These are phyloP conservation scores for Kokia cookei DNA, from an alignment of 441 rosid genomes.

Conservation along the genomic window DNA sequence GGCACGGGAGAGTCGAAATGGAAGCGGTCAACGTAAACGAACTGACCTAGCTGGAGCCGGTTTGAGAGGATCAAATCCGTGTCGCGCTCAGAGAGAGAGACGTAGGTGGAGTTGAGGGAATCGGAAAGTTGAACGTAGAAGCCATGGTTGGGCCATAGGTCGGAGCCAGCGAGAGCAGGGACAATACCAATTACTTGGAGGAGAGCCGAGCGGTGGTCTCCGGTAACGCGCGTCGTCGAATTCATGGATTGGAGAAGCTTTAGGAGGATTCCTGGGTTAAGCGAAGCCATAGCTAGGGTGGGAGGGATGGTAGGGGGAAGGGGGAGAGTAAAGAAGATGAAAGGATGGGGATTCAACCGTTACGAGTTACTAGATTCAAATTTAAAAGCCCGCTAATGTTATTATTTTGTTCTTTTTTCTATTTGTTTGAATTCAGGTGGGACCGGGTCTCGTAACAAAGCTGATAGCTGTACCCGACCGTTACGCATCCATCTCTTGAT, in stretches of 20 bases:
- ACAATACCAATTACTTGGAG: conserved; percentile 87
- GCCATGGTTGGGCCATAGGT: conserved; percentile 87
- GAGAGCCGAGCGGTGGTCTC: conserved; percentile 84
- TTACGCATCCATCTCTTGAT: background rate
- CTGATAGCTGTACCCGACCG: background rate
- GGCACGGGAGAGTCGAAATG: conserved; percentile 76
- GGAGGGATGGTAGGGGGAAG: background rate
- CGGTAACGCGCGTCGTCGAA: conserved; percentile 64
- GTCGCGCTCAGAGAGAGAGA: conserved; percentile 85
- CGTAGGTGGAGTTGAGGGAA: conserved; percentile 88
- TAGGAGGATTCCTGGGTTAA: conserved; percentile 74
- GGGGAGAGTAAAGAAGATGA: conserved; percentile 3
- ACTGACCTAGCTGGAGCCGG: conserved; percentile 93
- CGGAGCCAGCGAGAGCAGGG: conserved; percentile 82
- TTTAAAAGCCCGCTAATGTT: conserved; percentile 32
- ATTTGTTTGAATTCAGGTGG: conserved; percentile 5
- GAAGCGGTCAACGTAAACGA: conserved; percentile 77
- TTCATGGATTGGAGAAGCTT: conserved; percentile 89
- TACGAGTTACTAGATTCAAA: conserved; percentile 47
- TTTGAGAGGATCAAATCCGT: conserved; percentile 82
- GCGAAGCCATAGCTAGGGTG: conserved; percentile 53
- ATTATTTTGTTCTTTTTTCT: background rate
- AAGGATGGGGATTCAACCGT: conserved; percentile 14
- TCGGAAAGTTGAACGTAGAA: conserved; percentile 91
- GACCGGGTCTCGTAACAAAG: background rate